These are phyloP conservation scores for Cystofilobasidium macerans DNA, from an alignment of 768 basidiomycete species.

Conservation along the genomic window DNA sequence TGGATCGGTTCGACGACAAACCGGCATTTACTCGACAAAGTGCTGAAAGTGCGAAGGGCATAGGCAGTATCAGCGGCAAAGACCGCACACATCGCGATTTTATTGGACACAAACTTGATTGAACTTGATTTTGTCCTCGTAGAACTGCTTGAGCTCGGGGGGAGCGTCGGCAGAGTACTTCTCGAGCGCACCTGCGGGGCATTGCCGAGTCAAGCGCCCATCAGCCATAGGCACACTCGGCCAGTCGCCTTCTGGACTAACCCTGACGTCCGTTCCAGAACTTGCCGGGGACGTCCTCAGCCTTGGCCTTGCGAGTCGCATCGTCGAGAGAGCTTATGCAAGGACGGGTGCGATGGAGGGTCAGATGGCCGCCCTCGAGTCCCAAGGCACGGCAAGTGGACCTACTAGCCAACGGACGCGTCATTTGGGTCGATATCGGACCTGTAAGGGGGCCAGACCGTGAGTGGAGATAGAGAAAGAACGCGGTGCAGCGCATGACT, in stretches of 20 bases:
- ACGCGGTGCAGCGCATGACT: not conserved
- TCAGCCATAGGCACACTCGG: not conserved
- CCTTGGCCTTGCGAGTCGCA: constrained; percentile 16
- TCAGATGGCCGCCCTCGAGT: not conserved
- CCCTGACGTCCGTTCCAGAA: constrained; percentile 17
- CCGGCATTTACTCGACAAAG: not conserved
- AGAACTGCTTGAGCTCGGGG: constrained; percentile 15
- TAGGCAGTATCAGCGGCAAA: not conserved
- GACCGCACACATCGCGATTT: not conserved
- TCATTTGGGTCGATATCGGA: constrained; percentile 17
- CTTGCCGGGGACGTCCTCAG: constrained; percentile 11
- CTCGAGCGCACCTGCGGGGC: constrained; percentile 9
- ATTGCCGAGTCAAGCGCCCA: not conserved
- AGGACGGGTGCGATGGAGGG: not conserved
- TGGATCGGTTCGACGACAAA: not conserved
- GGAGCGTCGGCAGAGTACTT: constrained; percentile 13
- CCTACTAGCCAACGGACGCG: not conserved
- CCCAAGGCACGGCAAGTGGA: not conserved
- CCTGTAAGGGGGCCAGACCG: not conserved
- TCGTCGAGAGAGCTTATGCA: not conserved
- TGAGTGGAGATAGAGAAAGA: not conserved
- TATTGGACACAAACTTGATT: constrained; percentile 2
- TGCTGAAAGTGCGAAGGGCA: not conserved
- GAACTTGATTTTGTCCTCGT: constrained; percentile 18
- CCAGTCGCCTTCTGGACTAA: not conserved